Evolutionary conservation across 805 yeast genomes (phyloP).

Genomic region (Lachancea kluyveri): DNA sequence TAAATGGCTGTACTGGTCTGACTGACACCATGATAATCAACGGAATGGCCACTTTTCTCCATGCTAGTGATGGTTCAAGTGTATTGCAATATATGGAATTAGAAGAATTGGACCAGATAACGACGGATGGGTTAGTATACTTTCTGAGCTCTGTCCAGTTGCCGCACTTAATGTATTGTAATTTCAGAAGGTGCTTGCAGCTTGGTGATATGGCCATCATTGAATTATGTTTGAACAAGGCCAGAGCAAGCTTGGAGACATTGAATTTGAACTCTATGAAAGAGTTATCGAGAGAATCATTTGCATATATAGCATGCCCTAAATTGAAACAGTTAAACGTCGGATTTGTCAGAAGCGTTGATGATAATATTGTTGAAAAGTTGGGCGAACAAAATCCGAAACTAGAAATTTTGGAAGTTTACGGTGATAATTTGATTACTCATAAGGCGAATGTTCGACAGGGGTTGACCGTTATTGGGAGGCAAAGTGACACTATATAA

Average conservation of each 20-base stretch:
- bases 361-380: slow-evolving; percentile 57
- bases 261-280: slow-evolving; percentile 71
- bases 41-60: slow-evolving; percentile 55
- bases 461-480: slow-evolving; percentile 62
- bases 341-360: slow-evolving; percentile 75
- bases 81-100: slow-evolving; percentile 54
- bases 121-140: slow-evolving; percentile 57
- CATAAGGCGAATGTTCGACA: slow-evolving; percentile 43
- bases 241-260: slow-evolving; percentile 53
- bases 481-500: slow-evolving; percentile 59
- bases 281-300: slow-evolving; percentile 43
- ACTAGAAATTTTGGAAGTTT: slow-evolving; percentile 66
- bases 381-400: slow-evolving; percentile 55
- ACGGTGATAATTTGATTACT: slow-evolving; percentile 70
- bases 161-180: slow-evolving; percentile 53
- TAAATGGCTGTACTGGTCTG: slow-evolving; percentile 70
- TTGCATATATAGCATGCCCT: slow-evolving; percentile 47
- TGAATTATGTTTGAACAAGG: slow-evolving; percentile 57
- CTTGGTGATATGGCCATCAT: slow-evolving; percentile 58
- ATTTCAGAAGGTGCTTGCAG: slow-evolving; percentile 58
- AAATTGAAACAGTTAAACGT: slow-evolving; percentile 62
- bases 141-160: slow-evolving; percentile 46
- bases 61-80: slow-evolving; percentile 21
- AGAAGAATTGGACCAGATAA: slow-evolving; percentile 52
- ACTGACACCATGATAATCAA: slow-evolving; percentile 57